Conservation (phyloP, 164 flowering plant species). For the Malania oleifera region DNA sequence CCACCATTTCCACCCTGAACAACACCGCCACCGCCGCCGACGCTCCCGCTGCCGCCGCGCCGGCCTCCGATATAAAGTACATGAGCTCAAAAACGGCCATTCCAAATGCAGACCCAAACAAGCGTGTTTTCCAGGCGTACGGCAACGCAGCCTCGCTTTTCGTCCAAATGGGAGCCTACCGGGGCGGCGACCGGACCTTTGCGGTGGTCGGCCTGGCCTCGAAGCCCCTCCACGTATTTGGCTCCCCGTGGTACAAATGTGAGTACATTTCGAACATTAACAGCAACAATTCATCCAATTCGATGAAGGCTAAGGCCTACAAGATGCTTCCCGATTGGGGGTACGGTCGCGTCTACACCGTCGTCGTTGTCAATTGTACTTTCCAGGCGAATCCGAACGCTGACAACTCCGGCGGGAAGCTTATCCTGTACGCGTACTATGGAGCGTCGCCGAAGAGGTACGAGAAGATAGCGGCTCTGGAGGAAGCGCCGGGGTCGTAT, state of each 20-base stretch:
- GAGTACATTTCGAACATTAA: conserved; percentile 37
- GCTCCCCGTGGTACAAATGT: conserved; percentile 58
- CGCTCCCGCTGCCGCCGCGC: conserved; percentile 7
- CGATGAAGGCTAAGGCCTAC: conserved; percentile 27
- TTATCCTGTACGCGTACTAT: conserved; percentile 47
- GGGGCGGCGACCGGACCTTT: conserved; percentile 58
- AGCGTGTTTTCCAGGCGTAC: conserved; percentile 35
- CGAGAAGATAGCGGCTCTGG: conserved; percentile 45
- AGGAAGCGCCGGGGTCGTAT: conserved; percentile 40
- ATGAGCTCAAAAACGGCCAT: not conserved
- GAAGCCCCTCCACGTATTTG: conserved; percentile 63
- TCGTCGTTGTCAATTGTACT: conserved; percentile 63
- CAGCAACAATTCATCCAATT: conserved; percentile 16
- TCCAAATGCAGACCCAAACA: conserved; percentile 38
- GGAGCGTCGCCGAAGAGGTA: conserved; percentile 25
- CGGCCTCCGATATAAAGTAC: conserved; percentile 6
- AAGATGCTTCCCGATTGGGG: conserved; percentile 82
- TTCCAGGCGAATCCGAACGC: conserved; percentile 39
- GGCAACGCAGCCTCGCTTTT: conserved; percentile 60
- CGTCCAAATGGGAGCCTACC: conserved; percentile 66
- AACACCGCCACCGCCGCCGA: not conserved
- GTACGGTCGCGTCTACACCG: conserved; percentile 66
- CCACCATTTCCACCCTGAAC: conserved; percentile 6
- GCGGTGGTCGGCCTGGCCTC: conserved; percentile 66
- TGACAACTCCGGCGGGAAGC: conserved; percentile 55